Conservation (phyloP, 78 protist genomes). For the Planoprotostelium fungivorum region DNA sequence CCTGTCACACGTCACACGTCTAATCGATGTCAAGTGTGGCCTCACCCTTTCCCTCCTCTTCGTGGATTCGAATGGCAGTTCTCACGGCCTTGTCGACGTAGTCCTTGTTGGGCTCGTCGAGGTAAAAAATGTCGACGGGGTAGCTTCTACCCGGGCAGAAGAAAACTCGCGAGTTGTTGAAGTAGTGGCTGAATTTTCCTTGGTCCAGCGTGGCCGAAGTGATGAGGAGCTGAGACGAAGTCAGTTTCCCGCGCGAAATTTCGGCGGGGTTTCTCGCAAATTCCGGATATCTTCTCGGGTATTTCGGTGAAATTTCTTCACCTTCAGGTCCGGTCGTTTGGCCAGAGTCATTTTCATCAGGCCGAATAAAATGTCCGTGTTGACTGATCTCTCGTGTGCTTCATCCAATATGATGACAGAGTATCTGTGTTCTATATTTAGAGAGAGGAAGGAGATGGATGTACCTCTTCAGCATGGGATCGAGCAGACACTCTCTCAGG, state of each 20-base stretch:
- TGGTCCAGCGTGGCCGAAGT: conserved; percentile 89
- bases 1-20: conserved; percentile 63
- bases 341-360: conserved; percentile 67
- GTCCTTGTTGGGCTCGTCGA: conserved; percentile 37
- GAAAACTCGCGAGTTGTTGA: conserved; percentile 50
- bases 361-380: conserved; percentile 81
- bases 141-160: conserved; percentile 58
- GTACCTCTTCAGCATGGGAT: conserved; percentile 53
- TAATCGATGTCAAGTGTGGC: conserved; percentile 67
- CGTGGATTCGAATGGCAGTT: conserved; percentile 88
- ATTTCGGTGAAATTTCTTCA: conserved; percentile 1
- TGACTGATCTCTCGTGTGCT: conserved; percentile 88
- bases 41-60: conserved; percentile 45
- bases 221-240: conserved; percentile 64
- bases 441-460: not conserved
- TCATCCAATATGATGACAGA: conserved; percentile 82
- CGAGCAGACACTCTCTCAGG: conserved; percentile 72
- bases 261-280: conserved; percentile 31
- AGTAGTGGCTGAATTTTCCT: conserved; percentile 61
- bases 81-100: conserved; percentile 67
- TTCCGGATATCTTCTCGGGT: conserved; percentile 61
- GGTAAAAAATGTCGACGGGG: conserved; percentile 43
- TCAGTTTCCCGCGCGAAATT: not conserved
- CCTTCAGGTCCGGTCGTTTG: conserved; percentile 45
- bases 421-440: conserved; percentile 22